Evolutionary conservation across 2,329 filamentous ascomycete genomes (phyloP), one percentile per base, ranked within the genome.

Genomic region (Alternaria triticimaculans): DNA sequence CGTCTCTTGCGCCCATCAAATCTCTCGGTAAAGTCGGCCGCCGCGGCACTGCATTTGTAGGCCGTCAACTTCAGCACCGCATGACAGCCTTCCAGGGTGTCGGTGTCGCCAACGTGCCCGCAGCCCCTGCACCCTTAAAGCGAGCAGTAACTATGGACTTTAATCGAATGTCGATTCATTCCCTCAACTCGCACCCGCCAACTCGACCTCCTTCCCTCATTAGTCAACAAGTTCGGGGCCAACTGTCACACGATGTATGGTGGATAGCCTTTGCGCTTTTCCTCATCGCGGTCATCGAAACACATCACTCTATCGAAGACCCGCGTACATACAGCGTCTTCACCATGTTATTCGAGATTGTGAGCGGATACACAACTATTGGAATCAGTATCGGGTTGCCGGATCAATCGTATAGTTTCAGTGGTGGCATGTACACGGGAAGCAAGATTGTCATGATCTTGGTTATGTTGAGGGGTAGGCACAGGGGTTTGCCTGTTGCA

Each of bases 31-130:
- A 60, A 46, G 61, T 65, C 48, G 66, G 60, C 30, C 60, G 66
- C 9, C 69, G 67, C 57, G 65, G 67, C 43, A 70, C 67, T 45
- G 65, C 67, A 14, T 72, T 72, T 28, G 65, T 72, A 57, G 69
- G 69, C 18, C 67, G 67, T 20, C 65, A 70, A 37, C 64, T 72
- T 55, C 69, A 72, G 57, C 65, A 58, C 28, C 65, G 67, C 48
- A 70, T 72, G 69, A 68, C 69, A 9, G 58, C 69, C 25, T 72
- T 72, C 49, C 67, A 72, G 49, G 69, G 69, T 41, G 69, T 72
- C 21, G 69, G 69, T 54, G 69, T 72, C 48, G 69, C 69, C 18
- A 53, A 59, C 23, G 26, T 54, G 23, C 55, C 67, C 18, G 41
- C 65, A 21, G 56, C 63, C 3, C 65, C 65, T 53, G 43, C 65